These are phyloP conservation scores for Diaporthe batatas DNA, from an alignment of 2,329 filamentous ascomycete genomes.

Conservation along the genomic window DNA sequence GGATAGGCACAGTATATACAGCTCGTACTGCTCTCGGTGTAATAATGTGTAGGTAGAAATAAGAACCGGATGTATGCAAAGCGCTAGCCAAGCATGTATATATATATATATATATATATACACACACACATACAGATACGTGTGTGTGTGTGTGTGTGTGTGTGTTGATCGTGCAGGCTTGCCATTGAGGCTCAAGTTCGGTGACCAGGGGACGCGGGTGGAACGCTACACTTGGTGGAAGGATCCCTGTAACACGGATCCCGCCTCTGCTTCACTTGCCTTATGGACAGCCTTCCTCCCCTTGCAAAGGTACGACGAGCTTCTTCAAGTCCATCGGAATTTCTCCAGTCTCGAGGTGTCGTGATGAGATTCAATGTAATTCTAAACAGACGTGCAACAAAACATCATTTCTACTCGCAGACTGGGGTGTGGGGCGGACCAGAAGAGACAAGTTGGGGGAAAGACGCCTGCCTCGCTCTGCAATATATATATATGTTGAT, in stretches of 20 bases:
- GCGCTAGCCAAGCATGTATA: not conserved
- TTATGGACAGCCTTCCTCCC: not conserved
- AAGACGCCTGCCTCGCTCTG: too few relatives aligned
- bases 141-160: too few relatives aligned
- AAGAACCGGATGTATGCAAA: not conserved
- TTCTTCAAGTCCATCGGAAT: not conserved
- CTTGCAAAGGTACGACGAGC: too few relatives aligned
- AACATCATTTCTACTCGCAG: too few relatives aligned
- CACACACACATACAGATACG: too few relatives aligned
- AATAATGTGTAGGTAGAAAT: not conserved
- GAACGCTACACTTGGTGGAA: not conserved
- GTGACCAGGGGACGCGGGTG: not conserved
- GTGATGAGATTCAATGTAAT: not conserved
- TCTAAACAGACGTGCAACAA: not conserved
- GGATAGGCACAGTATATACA: slow-evolving; percentile 10
- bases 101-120: too few relatives aligned
- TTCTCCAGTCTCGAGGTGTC: not conserved
- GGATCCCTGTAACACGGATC: not conserved
- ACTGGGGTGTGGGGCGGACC: too few relatives aligned
- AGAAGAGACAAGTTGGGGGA: too few relatives aligned
- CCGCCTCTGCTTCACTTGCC: too few relatives aligned
- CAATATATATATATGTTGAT: not conserved
- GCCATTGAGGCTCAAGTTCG: slow-evolving; percentile 10
- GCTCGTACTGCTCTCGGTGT: not conserved
- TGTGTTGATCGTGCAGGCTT: not conserved